Evolutionary conservation across 768 basidiomycete genomes (phyloP).

Genomic region (Leccinum olivaceopallidum): DNA sequence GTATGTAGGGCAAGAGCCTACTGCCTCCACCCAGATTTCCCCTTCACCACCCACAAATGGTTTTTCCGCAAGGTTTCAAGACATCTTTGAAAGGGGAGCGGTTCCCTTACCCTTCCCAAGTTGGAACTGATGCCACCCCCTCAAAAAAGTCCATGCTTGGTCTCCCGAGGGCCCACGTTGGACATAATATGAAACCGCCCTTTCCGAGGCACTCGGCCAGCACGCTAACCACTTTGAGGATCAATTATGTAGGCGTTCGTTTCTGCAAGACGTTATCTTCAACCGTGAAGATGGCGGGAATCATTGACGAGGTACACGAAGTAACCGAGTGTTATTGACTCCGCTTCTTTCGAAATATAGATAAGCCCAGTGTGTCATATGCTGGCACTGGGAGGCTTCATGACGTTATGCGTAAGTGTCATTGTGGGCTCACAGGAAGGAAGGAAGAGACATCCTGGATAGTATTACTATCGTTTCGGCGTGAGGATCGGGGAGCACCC

Average conservation of each 20-base stretch:
- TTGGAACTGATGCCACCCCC: neutral
- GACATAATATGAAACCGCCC: neutral
- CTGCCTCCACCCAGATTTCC: neutral
- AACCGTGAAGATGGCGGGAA: neutral
- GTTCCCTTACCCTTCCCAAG: neutral
- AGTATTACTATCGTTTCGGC: conserved; percentile 2
- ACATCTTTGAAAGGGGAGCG: neutral
- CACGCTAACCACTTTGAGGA: neutral
- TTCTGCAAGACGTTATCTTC: neutral
- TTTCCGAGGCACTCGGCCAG: conserved; percentile 5
- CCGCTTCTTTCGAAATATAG: conserved; percentile 6
- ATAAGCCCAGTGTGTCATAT: conserved; percentile 3
- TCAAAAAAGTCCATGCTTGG: neutral
- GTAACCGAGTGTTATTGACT: neutral
- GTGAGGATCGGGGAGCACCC: conserved; percentile 22
- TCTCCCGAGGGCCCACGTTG: neutral
- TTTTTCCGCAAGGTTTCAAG: neutral
- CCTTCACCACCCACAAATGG: neutral
- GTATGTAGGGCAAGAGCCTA: neutral
- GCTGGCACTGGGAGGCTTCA: conserved; percentile 1
- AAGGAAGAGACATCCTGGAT: neutral
- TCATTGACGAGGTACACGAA: conserved; percentile 11
- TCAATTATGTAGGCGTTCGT: neutral
- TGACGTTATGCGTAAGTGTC: conserved; percentile 6
- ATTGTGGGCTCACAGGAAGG: conserved; percentile 4